Conservation (phyloP, 257 asterid genomes). For the Petrea volubilis region DNA sequence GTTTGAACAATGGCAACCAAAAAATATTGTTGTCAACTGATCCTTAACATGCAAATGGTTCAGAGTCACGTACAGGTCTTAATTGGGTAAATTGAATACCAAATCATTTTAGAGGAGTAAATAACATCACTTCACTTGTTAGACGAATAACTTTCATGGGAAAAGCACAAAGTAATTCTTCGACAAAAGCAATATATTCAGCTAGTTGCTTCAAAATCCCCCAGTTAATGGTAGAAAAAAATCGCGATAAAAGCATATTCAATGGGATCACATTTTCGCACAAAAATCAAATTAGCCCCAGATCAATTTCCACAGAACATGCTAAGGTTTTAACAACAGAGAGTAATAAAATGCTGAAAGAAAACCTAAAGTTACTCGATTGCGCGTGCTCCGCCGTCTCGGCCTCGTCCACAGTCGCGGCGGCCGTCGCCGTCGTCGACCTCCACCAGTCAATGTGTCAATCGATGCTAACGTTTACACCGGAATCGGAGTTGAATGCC, state of each 20-base stretch:
- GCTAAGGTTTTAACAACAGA: constrained; percentile 5
- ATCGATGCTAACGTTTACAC: neutral
- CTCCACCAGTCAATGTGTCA: constrained; percentile 3
- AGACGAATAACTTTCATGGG: neutral
- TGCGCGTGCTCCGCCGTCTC: neutral
- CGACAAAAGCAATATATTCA: too few relatives aligned
- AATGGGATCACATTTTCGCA: neutral
- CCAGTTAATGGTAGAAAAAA: neutral
- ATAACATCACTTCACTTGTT: neutral
- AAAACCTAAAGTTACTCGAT: neutral
- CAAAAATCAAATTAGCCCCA: neutral
- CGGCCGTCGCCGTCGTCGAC: constrained; percentile 28
- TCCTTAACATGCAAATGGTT: neutral
- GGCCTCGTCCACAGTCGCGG: constrained; percentile 2
- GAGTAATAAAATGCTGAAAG: neutral
- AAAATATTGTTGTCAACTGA: neutral
- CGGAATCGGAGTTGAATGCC: neutral
- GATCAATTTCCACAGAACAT: constrained; percentile 7
- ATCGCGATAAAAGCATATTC: neutral
- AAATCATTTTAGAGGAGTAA: neutral
- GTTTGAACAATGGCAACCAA: neutral
- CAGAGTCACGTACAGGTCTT: neutral
- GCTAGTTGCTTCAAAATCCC: neutral
- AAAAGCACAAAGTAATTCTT: neutral
- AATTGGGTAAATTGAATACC: neutral